Conservation (phyloP, 441 rosid genomes). For the Euphorbia corollata region DNA sequence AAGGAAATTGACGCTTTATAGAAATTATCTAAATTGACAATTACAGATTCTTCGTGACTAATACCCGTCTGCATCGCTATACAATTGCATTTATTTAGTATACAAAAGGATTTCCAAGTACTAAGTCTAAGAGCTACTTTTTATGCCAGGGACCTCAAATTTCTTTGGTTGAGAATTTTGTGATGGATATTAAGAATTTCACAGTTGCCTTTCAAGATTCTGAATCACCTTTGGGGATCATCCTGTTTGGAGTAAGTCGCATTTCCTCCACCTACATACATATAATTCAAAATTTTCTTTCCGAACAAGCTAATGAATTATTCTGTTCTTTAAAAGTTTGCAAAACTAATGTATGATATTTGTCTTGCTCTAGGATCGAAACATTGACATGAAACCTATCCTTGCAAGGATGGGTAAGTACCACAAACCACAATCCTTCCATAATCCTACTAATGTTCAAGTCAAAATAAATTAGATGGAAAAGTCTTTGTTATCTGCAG, state of each 20-base stretch:
- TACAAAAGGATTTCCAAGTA: neutral
- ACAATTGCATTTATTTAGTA: too few relatives aligned
- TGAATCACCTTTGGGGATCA: constrained; percentile 33
- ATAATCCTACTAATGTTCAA: neutral
- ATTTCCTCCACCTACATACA: neutral
- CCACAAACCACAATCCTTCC: neutral
- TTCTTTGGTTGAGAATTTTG: constrained; percentile 29
- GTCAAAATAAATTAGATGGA: neutral
- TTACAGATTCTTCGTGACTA: too few relatives aligned
- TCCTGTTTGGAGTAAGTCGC: constrained; percentile 44
- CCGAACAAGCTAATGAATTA: neutral
- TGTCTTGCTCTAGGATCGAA: constrained; percentile 27
- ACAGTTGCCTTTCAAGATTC: constrained; percentile 27
- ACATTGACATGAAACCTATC: constrained; percentile 25
- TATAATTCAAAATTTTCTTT: neutral
- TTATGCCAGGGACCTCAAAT: constrained; percentile 19
- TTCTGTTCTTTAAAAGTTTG: too few relatives aligned
- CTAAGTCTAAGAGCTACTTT: neutral
- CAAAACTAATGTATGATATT: constrained; percentile 5
- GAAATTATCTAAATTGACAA: too few relatives aligned
- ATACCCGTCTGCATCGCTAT: too few relatives aligned
- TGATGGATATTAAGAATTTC: constrained; percentile 29
- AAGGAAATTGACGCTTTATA: neutral
- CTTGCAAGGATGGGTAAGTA: constrained; percentile 36
- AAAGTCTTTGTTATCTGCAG: constrained; percentile 15